Evolutionary conservation across 805 yeast genomes (phyloP), one percentile per base, ranked within the genome.

Genomic region (Pichia nakasei): DNA sequence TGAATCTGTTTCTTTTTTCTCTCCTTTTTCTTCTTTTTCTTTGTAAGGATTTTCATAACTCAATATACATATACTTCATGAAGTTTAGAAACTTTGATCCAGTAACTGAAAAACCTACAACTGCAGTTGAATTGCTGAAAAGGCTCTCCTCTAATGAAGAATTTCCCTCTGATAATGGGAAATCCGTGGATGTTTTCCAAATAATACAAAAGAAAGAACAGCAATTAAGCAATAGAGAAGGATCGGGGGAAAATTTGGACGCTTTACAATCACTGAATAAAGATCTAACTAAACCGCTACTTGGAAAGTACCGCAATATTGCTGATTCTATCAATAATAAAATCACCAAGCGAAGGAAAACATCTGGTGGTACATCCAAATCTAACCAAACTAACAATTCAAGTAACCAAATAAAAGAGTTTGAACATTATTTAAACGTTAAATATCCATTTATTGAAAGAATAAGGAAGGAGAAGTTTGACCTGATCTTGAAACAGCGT

Each of bases 391-490:
- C 32, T 3, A 35, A 18, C 37, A 2, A 35, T 8, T 35, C 18
- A 21, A 20, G 4, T 24, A n/a, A n/a, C 11, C 27, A 24, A 24
- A 27, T 27, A 27, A 27, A 27, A 8, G 57, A 50, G 63, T 56
- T 52, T 68, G 56, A 66, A 58, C 48, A 52, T 63, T 71, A 67
- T 45, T 46, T 76, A 9, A 55, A 37, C 12, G 26, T 26, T 22
- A 39, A 35, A 29, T 44, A 44, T 27, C 43, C 47, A 18, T 22
- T 36, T 11, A 33, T 37, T 3, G 26, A 37, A 8, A 12, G 6
- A 8, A 21, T 24, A 26, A 39, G 34, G 1, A 17, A 39, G 2
- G 41, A 41, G 21, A 40, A 35, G 18, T 12, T 37, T 19, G 9
- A 39, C 17, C 19, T 26, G 15, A 8, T 24, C 2, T 19, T 39